Evolutionary conservation across 495 filamentous ascomycete species (phyloP).

Genomic region (Annulohypoxylon bovei): DNA sequence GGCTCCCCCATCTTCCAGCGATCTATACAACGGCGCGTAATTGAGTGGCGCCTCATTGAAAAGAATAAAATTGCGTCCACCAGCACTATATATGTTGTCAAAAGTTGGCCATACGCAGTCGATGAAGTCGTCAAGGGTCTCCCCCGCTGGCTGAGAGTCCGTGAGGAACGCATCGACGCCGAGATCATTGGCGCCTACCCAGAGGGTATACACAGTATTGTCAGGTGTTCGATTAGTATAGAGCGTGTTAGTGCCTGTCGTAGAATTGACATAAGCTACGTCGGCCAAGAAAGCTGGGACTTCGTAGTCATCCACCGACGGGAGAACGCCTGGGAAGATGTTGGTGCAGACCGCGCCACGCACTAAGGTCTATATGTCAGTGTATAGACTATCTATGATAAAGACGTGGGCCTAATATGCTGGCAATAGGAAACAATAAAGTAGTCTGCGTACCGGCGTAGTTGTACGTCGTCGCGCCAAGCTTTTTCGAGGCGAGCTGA

Average conservation of each 20-base stretch:
- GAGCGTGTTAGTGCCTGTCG: slow-evolving; percentile 52
- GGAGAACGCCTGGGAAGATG: slow-evolving; percentile 67
- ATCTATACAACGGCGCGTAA: slow-evolving; percentile 66
- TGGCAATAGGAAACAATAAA: neutral
- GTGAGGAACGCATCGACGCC: slow-evolving; percentile 69
- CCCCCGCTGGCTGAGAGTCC: slow-evolving; percentile 66
- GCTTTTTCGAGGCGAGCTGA: slow-evolving; percentile 65
- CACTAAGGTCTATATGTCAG: slow-evolving; percentile 46
- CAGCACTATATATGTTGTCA: slow-evolving; percentile 67
- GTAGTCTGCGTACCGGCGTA: slow-evolving; percentile 61
- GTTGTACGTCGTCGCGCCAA: slow-evolving; percentile 71
- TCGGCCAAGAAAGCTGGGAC: slow-evolving; percentile 75
- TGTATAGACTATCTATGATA: neutral
- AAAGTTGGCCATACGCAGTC: slow-evolving; percentile 71
- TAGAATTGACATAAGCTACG: slow-evolving; percentile 49
- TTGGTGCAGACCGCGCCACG: slow-evolving; percentile 76
- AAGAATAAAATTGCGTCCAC: slow-evolving; percentile 74
- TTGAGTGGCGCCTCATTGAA: slow-evolving; percentile 58
- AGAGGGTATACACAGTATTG: slow-evolving; percentile 77
- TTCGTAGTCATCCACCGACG: slow-evolving; percentile 72
- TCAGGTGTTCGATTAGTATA: slow-evolving; percentile 61
- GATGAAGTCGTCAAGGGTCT: slow-evolving; percentile 68
- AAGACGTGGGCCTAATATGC: neutral
- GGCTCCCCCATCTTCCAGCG: slow-evolving; percentile 59
- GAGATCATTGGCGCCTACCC: slow-evolving; percentile 84